phyloP scores from a whole-genome alignment of 75 land plant genomes.

The Pinus taeda region DNA sequence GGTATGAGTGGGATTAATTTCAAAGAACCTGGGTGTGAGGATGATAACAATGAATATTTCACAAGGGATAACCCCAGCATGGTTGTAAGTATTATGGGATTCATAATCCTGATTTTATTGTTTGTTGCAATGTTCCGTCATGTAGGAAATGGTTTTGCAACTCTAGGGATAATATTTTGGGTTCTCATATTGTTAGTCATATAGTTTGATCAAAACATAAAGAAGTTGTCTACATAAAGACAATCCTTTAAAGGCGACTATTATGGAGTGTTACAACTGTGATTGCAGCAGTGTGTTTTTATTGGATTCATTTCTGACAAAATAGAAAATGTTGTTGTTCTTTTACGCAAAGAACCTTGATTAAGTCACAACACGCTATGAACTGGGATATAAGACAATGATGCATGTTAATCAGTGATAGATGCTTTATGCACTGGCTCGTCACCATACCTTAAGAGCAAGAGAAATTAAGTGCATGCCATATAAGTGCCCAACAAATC shows the following conservation, averaged over 20 bases:
- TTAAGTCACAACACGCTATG: slow-evolving; percentile 88
- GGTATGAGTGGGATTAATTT: slow-evolving; percentile 77
- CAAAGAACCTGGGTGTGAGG: slow-evolving; percentile 75
- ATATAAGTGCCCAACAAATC: slow-evolving; percentile 94
- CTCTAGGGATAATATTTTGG: no score
- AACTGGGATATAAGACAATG: slow-evolving; percentile 96
- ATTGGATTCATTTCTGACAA: slow-evolving; percentile 93
- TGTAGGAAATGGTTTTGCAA: no score
- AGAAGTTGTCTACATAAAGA: not conserved
- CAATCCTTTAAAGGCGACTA: slow-evolving; percentile 56
- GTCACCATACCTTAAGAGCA: slow-evolving; percentile 97
- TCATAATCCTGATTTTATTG: no score
- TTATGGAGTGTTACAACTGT: slow-evolving; percentile 96
- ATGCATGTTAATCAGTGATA: slow-evolving; percentile 92
- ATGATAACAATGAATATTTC: slow-evolving; percentile 52
- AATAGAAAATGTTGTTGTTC: slow-evolving; percentile 93
- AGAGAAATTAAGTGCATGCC: slow-evolving; percentile 92
- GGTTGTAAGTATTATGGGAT: no score
- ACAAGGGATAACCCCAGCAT: no score
- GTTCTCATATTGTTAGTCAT: no score
- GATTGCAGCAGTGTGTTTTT: slow-evolving; percentile 96
- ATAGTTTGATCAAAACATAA: no score
- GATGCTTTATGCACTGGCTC: slow-evolving; percentile 91
- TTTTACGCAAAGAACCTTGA: slow-evolving; percentile 58
- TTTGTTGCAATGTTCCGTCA: no score